Conservation (phyloP, 805 yeast species). For the Barnettozyma pratensis region DNA sequence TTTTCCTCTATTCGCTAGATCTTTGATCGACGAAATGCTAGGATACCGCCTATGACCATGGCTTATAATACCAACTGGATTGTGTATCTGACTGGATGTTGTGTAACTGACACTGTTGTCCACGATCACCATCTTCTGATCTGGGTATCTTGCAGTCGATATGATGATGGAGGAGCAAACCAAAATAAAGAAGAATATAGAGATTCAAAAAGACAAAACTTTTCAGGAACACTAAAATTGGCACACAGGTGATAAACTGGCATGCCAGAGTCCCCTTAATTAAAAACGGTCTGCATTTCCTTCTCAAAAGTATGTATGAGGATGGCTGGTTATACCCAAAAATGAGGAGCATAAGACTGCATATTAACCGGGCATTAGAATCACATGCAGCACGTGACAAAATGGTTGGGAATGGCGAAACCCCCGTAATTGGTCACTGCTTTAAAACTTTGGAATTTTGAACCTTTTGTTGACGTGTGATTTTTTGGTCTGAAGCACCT, state of each 20-base stretch:
- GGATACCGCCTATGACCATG: conserved; percentile 4
- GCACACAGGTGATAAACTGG: no score
- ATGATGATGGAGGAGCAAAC: no score
- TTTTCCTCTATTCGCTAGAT: conserved; percentile 8
- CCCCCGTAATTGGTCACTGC: no score
- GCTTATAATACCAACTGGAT: not conserved
- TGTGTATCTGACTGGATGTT: not conserved
- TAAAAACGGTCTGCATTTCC: no score
- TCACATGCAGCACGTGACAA: not conserved
- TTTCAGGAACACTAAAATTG: no score
- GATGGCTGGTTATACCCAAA: conserved; percentile 6
- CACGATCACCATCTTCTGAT: not conserved
- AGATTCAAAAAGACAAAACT: not conserved
- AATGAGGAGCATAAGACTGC: not conserved
- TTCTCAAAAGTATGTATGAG: not conserved
- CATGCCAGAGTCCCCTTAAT: no score
- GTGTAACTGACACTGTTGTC: conserved; percentile 1
- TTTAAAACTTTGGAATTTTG: not conserved
- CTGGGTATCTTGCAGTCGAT: not conserved
- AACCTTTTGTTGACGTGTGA: conserved; percentile 6
- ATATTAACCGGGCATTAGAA: no score
- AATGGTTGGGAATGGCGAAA: no score
- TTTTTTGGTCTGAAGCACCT: not conserved
- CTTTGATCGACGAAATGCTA: conserved; percentile 9
- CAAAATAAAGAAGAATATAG: not conserved